Evolutionary conservation across 2,329 filamentous ascomycete genomes (phyloP), one percentile per base, ranked within the genome.

Genomic region (Ophiocordyceps sinensis): DNA sequence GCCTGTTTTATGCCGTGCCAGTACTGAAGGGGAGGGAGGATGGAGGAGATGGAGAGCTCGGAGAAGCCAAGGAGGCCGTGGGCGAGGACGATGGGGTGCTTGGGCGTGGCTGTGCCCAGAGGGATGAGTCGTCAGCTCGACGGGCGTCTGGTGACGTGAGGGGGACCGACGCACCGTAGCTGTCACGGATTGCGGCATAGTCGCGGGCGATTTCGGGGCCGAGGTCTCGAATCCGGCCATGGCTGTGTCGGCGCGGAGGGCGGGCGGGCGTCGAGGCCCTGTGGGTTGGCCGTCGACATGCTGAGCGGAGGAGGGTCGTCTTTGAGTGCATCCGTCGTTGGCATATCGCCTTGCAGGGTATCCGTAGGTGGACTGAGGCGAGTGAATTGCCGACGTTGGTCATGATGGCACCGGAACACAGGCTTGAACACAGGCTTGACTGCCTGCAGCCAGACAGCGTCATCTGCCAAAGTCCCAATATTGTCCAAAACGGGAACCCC

Each of bases 41-140:
- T 63, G 2, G 68, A 63, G 12, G 63, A 64, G 14, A 77, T 53
- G 30, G 60, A 63, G 19, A 81, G 62, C 52, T 78, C 70, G 31
- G 73, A 66, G 53, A 80, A 82, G 50, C 77, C 77, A 40, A 81
- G 62, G 38, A 82, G 64, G 42, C 77, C 77, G 51, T 81, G 77
- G 40, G 77, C 76, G 29, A 82, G 70, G 41, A 81, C 75, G 41
- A 82, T 71, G 36, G 77, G 75, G 47, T 79, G 53, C 49, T 71
- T 73, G 2, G 77, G 76, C 4, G 71, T 70, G 34, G 65, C 70
- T 75, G 44, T 43, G 42, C 14, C 29, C 14, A 3, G 29, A 3
- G 11, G 14, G 29, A 14, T 3, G 14, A 11, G 29, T 3, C 14
- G 34, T 40, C 36, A 42, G 39, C 19, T 5, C 10, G 28, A 31